Base-by-base conservation (phyloP, 1,284 basidiomycete species). In the Phellopilus nigrolimitatus region DNA sequence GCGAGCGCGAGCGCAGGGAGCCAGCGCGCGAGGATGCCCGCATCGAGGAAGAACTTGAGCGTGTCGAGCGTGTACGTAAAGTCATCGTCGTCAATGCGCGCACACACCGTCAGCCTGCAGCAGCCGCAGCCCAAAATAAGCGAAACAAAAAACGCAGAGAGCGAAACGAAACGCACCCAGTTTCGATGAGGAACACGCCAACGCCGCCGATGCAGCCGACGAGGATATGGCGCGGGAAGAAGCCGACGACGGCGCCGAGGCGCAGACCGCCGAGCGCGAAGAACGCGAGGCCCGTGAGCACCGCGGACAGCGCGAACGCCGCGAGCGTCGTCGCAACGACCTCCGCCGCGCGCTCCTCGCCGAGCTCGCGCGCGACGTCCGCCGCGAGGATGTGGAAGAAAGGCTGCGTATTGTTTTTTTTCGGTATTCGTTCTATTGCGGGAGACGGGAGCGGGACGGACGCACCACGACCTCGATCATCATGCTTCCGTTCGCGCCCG, bases 121-220 rank as follows among this genome's bases (percentile, higher is more conserved):
- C n/a, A 10, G 28, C 42, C 6, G 38, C 13, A 36, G 7, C 21
- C 5, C 13, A 13, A 36, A 37, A 15, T 37, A 36, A 43, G 31
- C 30, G 15, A 41, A n/a, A n/a, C 44, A 9, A 19, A 50, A 19
- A 41, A 30, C 15, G 21, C 15, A 22, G 13, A 13, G 19, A 37
- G 47, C 24, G 13, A 24, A 9, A 37, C 45, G 30, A 15, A 34
- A 66, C 75, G 53, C 58, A 88, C 84, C 92, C 93, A 1, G 92
- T 97, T 61, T 88, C 74, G 46, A 95, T 80, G 36, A 99, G 73
- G 68, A 99, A 99, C 12, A 89, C 82, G 10, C 95, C 95, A 21
- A 99, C 92, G 21, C 95, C 95, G 9, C 95, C 95, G 39, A 99
- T 98, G 63, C 94, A 95, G 75, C 93, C 93, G 9, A 97, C 90